These are phyloP conservation scores for Porcisia hertigi DNA, from an alignment of 208 protist species.

Conservation along the genomic window DNA sequence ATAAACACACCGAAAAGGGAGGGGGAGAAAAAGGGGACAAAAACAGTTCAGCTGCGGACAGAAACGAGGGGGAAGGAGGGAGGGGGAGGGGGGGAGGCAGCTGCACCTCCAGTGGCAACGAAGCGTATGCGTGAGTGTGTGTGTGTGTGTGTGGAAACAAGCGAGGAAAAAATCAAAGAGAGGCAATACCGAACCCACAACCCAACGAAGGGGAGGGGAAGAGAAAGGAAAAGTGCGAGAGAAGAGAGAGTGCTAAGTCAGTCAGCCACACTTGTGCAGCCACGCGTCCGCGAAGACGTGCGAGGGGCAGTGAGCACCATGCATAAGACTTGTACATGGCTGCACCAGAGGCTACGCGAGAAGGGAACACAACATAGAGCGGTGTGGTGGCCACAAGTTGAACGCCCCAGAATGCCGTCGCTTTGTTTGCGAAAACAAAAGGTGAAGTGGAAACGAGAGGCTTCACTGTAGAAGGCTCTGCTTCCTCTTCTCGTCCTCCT, in stretches of 20 bases:
- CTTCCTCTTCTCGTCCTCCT: background rate
- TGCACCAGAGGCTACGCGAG: background rate
- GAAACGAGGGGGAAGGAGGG: background rate
- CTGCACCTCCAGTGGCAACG: background rate
- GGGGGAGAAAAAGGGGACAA: background rate
- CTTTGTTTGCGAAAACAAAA: background rate
- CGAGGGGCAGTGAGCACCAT: background rate
- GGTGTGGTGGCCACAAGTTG: too few relatives aligned
- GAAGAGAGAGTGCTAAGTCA: background rate
- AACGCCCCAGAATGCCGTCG: background rate
- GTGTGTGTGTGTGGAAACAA: background rate
- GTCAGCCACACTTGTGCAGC: background rate
- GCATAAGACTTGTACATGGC: background rate
- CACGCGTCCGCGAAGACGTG: background rate
- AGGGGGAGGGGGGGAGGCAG: background rate
- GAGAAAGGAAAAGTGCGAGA: background rate
- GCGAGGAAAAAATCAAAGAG: conserved; percentile 8
- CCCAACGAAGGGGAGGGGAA: background rate
- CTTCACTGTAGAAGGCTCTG: background rate
- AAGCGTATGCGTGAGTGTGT: background rate
- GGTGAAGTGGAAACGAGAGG: background rate
- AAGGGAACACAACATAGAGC: background rate
- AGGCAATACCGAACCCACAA: background rate
- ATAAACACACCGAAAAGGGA: background rate
- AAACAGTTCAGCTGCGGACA: background rate